Conservation (phyloP, 805 yeast genomes). For the Barnettozyma wickerhamii region DNA sequence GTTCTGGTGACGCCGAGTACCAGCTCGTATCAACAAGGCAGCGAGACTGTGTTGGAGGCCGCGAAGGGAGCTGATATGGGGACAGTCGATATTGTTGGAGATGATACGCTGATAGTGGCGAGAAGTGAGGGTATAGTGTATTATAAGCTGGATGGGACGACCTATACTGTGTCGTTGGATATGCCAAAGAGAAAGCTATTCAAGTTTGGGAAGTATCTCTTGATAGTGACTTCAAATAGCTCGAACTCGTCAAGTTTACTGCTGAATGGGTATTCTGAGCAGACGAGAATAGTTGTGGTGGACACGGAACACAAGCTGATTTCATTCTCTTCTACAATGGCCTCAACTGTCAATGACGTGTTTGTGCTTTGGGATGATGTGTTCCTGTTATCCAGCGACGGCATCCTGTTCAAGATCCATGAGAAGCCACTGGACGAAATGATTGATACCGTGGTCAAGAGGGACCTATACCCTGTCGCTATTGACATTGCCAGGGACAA, state of each 20-base stretch:
- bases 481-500: slow-evolving; percentile 52
- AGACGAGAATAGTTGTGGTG: slow-evolving; percentile 59
- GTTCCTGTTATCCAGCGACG: slow-evolving; percentile 68
- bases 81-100: slow-evolving; percentile 34
- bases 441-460: slow-evolving; percentile 59
- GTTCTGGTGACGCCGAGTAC: slow-evolving; percentile 69
- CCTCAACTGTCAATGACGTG: slow-evolving; percentile 56
- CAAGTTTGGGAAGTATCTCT: slow-evolving; percentile 50
- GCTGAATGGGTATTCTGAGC: slow-evolving; percentile 29
- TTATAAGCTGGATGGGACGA: slow-evolving; percentile 53
- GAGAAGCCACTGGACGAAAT: slow-evolving; percentile 68
- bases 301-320: slow-evolving; percentile 69
- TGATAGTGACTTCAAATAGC: slow-evolving; percentile 51
- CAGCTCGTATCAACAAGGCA: slow-evolving; percentile 72
- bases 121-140: slow-evolving; percentile 58
- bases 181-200: slow-evolving; percentile 49
- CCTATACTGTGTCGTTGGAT: slow-evolving; percentile 51
- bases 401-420: slow-evolving; percentile 60
- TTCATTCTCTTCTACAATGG: slow-evolving; percentile 64
- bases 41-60: slow-evolving; percentile 43
- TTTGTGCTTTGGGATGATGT: slow-evolving; percentile 54
- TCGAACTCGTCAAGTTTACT: slow-evolving; percentile 30
- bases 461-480: slow-evolving; percentile 72
- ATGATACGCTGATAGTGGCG: slow-evolving; percentile 58
- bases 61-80: slow-evolving; percentile 43